phyloP scores from a whole-genome alignment of 2,329 filamentous ascomycete species.

The Seiridium cupressi region DNA sequence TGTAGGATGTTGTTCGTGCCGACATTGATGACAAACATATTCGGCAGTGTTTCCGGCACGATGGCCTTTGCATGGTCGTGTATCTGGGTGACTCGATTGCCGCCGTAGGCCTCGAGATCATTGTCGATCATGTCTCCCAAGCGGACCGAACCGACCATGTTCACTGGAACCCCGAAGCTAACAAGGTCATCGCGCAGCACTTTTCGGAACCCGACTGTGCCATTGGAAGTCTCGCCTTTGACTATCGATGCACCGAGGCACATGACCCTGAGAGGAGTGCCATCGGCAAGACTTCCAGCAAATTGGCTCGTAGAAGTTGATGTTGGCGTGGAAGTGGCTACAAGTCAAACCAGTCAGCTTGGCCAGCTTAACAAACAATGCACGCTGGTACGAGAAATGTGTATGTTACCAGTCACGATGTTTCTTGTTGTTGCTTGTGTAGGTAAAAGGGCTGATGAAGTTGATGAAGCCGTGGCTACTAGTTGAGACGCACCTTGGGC shows the following conservation, averaged over 20 bases:
- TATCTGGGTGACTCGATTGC: slow-evolving; percentile 25
- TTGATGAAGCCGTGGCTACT: background rate
- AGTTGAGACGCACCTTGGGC: background rate
- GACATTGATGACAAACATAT: slow-evolving; percentile 29
- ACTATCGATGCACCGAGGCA: slow-evolving; percentile 26
- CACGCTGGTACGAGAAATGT: background rate
- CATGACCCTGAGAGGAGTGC: slow-evolving; percentile 27
- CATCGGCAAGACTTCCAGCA: slow-evolving; percentile 17
- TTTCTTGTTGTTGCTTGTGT: background rate
- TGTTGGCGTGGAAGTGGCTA: background rate
- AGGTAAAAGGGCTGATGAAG: background rate
- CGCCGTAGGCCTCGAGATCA: slow-evolving; percentile 30
- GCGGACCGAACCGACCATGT: slow-evolving; percentile 31
- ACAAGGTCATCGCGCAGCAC: slow-evolving; percentile 24
- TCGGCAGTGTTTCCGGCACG: slow-evolving; percentile 23
- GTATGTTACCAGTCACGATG: background rate
- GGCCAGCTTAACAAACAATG: too few species aligned
- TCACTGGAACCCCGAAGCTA: slow-evolving; percentile 17
- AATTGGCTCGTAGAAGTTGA: slow-evolving; percentile 1
- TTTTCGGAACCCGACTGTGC: slow-evolving; percentile 22
- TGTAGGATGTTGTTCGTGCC: slow-evolving; percentile 32
- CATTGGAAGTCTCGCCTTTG: slow-evolving; percentile 23
- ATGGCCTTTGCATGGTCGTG: slow-evolving; percentile 23
- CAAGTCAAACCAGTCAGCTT: background rate
- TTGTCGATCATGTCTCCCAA: slow-evolving; percentile 29